Conservation (phyloP, 2,329 filamentous ascomycete species). For the Microsporum audouinii region DNA sequence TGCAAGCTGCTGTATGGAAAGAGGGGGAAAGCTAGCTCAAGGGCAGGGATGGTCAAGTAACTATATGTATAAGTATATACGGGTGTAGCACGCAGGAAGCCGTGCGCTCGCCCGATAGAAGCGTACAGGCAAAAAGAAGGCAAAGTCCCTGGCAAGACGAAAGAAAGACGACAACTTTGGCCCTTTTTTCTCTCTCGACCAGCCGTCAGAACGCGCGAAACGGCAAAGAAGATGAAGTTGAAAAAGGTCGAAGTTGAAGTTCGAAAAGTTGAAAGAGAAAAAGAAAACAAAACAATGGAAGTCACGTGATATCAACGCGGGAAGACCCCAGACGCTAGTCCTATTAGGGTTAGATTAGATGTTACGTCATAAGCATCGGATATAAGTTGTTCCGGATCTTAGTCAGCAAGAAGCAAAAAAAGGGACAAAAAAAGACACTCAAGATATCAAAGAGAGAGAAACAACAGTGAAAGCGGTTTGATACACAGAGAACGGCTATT, state of each 20-base stretch:
- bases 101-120: not conserved
- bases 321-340: conserved; percentile 1
- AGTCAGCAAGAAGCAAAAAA: not conserved
- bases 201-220: not conserved
- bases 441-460: not conserved
- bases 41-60: not conserved
- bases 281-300: not conserved
- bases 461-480: not conserved
- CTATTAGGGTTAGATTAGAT: not conserved
- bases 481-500: not conserved
- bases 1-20: conserved; percentile 1
- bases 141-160: not conserved
- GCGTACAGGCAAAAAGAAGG: not conserved
- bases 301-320: not conserved
- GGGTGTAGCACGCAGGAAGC: not conserved
- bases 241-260: conserved; percentile 1
- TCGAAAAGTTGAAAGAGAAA: not conserved
- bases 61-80: not conserved
- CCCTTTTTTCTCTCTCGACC: not conserved
- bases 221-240: not conserved
- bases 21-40: conserved; percentile 2
- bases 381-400: not conserved
- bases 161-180: not conserved
- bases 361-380: not conserved
- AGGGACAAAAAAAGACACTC: not conserved